phyloP scores from a whole-genome alignment of 2,329 filamentous ascomycete genomes.

The Akanthomyces lecanii region DNA sequence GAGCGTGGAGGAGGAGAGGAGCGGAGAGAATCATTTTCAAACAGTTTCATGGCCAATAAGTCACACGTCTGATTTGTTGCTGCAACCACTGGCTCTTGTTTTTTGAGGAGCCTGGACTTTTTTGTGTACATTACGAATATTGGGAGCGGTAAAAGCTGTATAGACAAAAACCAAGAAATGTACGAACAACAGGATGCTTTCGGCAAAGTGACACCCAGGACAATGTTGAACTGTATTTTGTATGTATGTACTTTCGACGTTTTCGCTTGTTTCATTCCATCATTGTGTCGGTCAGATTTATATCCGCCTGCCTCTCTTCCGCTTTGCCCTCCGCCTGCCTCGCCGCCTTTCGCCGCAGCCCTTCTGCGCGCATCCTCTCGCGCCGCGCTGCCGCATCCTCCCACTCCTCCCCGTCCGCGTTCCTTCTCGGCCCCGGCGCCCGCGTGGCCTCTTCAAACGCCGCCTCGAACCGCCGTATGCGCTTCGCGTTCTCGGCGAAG shows the following conservation, averaged over 20 bases:
- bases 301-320: slow-evolving; percentile 20
- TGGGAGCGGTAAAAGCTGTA: slow-evolving; percentile 29
- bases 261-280: neutral
- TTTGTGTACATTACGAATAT: slow-evolving; percentile 33
- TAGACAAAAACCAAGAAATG: slow-evolving; percentile 24
- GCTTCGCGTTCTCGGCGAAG: slow-evolving; percentile 64
- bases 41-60: neutral
- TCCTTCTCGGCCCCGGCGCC: slow-evolving; percentile 24
- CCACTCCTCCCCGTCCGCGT: slow-evolving; percentile 44
- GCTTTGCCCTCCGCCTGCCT: slow-evolving; percentile 25
- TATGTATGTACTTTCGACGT: neutral
- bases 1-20: slow-evolving; percentile 17
- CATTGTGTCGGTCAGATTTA: neutral
- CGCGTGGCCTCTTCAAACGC: slow-evolving; percentile 41
- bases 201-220: neutral
- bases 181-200: slow-evolving; percentile 18
- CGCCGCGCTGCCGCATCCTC: slow-evolving; percentile 50
- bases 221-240: neutral
- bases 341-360: slow-evolving; percentile 49
- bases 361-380: slow-evolving; percentile 55
- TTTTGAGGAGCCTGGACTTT: neutral
- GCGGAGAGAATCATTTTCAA: slow-evolving; percentile 4
- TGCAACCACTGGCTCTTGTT: neutral
- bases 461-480: slow-evolving; percentile 60
- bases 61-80: neutral